Base-by-base conservation (phyloP, 129 eudicot species). In the Rutidosis leptorrhynchoides region DNA sequence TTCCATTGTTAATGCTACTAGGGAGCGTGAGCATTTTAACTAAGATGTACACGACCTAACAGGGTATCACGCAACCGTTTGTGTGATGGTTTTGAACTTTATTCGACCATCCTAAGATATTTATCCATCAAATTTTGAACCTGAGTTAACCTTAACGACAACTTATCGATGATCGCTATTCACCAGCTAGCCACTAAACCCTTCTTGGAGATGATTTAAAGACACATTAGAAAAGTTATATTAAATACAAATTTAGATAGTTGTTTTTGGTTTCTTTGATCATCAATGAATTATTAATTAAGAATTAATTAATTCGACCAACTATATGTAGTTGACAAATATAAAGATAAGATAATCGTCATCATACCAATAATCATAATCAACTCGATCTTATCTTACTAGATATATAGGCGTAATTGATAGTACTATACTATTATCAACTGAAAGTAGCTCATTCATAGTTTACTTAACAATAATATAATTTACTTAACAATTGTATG, bases 291-390 rank as follows among this genome's bases (percentile, higher is more conserved):
- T 17, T 14, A 35, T 35, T 35, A 35, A 37, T 64, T 12, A 20
- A 17, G 3, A 32, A 3, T 9, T 46, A 32, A 11, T 37, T 11
- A 19, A 19, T 29, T 16, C 37, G 9, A 54, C 35, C 27, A 56
- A 56, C 33, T 40, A 57, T 57, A 57, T 57, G 46, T 56, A 40
- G 57, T 40, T 56, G 65, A 24, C 55, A 25, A 24, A 17, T 33
- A 55, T 21, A 56, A 56, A 32, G 58, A 58, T 69, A 42, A 69
- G 74, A 69, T 25, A 61, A 42, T n/a, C 43, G 57, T 69, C 74
- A 56, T 57, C 15, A 33, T 33, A 11, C 74, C 52, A 32, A 1
- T 16, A 11, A 57, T 25, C 62, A 20, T 57, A 24, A 57, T 57
- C 62, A 14, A 25, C 33, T 48, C 54, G 3, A 48, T 56, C 12